Base-by-base conservation (phyloP, 306 rosid species). In the Amphicarpaea edgeworthii region DNA sequence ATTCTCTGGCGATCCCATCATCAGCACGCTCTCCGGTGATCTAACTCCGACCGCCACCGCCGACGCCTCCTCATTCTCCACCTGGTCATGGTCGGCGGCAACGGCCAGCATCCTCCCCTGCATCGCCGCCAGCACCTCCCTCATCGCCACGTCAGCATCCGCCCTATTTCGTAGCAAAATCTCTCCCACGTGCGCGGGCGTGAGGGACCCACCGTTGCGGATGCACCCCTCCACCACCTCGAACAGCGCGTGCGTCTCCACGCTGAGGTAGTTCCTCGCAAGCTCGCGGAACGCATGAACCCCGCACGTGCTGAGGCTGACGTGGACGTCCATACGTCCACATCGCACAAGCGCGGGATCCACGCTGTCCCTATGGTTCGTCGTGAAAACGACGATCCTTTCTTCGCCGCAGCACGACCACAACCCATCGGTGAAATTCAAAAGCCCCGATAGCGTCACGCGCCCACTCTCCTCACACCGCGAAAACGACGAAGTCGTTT, bases 391-490 rank as follows among this genome's bases (percentile, higher is more conserved):
- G 6, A 93, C 90, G 47, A 93, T 73, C 82, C 90, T 86, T 82
- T 93, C 98, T 16, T 90, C 97, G 6, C 98, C 97, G 15, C 98
- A 90, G 2, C 98, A 86, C 0, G 97, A 90, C 98, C 98, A 93
- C 19, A 93, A 78, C 53, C 98, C 97, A 50, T 93, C 98, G 0
- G 95, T 90, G 78, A 93, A 93, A 70, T 93, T 93, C 32, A 93
- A 53, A 0, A 93, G 87, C 83, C 98, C 98, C 43, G 97, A 90
- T 14, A 93, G 89, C 0, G 98, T 93, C 28, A 93, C 93, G 41
- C 91, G 68, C 7, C 90, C 92, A 5, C 37, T 78, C 16, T 87
- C 95, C 4, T 86, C 89, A 10, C 83, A 73, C 4, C 77, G 80
- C 3, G 70, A 51, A 16, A 41, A 38, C 46, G 81, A 50, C 46